Evolutionary conservation across 768 basidiomycete genomes (phyloP), one percentile per base, ranked within the genome.

Genomic region (Melanogaster broomeanus): DNA sequence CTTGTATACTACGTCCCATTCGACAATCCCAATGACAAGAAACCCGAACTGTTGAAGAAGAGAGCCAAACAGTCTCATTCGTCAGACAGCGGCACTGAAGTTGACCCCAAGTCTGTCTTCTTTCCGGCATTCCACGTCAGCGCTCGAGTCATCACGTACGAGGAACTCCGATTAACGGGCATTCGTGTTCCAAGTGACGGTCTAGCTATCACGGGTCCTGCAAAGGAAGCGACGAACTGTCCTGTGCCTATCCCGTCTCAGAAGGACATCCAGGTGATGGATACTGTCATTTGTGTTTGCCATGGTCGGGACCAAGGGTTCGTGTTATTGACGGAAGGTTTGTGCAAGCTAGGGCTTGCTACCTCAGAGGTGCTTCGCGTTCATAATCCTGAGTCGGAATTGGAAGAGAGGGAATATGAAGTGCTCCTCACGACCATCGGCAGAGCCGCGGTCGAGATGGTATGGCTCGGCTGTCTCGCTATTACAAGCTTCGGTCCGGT

Each of bases 1-100:
- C 76, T 96, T 41, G 84, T 95, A 11, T 92, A 87, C 68, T 95
- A 90, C 66, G 84, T 87, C 48, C 79, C 82, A 0, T 79, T 80
- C 42, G 58, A 59, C n/a, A 47, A 28, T 13, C 2, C 45, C 6
- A 59, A 51, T 35, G 53, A 53, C 39, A 71, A 59, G 25, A 57
- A 66, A 39, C 0, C 55, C 3, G 64, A 68, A 35, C 56, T 55
- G 30, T 40, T 44, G 56, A 72, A 61, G 53, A 74, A 73, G 61
- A 68, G 69, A 33, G 22, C 49, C 18, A 56, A 61, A 58, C 67
- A 53, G 55, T 56, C 65, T 10, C 63, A 62, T 11, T 63, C 71
- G 13, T 59, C 66, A 4, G 61, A 71, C 45, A 54, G 62, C 15
- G 59, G 55, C 12, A 28, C 47, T 4, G 62, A 66, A 42, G 27